These are phyloP conservation scores for Thraustochytrium sp. DNA, from an alignment of 352 stramenopile genomes.

Conservation along the genomic window DNA sequence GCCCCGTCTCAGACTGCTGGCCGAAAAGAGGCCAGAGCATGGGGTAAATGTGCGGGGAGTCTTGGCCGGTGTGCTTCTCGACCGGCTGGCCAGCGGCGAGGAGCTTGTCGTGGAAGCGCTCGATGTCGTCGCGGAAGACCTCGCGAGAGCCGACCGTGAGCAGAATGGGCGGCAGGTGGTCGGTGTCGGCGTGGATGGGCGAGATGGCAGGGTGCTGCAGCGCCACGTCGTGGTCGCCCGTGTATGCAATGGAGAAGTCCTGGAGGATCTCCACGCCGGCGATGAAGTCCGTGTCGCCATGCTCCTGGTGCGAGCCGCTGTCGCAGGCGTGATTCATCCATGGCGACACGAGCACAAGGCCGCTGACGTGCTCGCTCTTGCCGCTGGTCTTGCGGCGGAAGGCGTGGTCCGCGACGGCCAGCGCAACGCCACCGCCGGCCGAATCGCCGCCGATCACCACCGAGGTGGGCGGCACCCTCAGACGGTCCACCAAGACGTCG, in stretches of 20 bases:
- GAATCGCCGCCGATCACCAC: constrained; percentile 7
- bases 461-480: background rate
- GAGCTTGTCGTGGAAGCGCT: background rate
- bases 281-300: constrained; percentile 12
- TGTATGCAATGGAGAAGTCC: constrained; percentile 14
- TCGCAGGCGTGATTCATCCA: constrained; percentile 23
- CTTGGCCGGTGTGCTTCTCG: background rate
- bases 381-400: background rate
- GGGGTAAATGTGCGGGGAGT: constrained; percentile 23
- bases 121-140: constrained; percentile 29
- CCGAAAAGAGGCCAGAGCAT: constrained; percentile 10
- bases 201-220: constrained; percentile 2
- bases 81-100: background rate
- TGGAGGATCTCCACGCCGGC: background rate
- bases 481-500: background rate
- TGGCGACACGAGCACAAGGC: constrained; percentile 2
- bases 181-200: background rate
- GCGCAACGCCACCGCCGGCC: background rate
- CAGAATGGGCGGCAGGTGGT: constrained; percentile 8
- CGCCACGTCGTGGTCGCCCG: background rate
- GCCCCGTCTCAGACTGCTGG: background rate
- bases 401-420: background rate
- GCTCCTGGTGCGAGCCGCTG: background rate
- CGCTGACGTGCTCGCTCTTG: background rate
- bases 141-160: constrained; percentile 13